A percentile compares a stretch with the other conserved stretches of the same genome.
These are phyloP conservation scores for Dimocarpus longan DNA, from an alignment of 345 rosid species.

Conservation along the genomic window DNA sequence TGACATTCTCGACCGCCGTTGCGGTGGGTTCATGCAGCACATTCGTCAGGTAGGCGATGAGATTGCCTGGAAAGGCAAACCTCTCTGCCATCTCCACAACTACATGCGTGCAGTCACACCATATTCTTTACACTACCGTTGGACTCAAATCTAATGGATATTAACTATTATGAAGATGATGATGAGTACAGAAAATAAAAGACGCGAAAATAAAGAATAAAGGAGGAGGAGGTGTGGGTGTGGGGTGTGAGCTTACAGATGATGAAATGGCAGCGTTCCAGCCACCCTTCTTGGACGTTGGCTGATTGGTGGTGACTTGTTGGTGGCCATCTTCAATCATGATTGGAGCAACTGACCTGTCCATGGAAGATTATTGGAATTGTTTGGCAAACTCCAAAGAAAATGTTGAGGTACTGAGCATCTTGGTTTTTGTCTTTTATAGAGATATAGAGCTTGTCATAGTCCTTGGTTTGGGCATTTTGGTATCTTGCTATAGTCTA, in stretches of 20 bases:
- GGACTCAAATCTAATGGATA: no score
- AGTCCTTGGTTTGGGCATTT: not conserved
- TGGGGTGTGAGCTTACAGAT: slow-evolving; percentile 52
- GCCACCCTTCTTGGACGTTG: slow-evolving; percentile 49
- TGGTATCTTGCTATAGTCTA: not conserved
- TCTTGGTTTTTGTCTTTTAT: not conserved
- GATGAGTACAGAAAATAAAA: not conserved
- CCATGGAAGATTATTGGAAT: slow-evolving; percentile 23
- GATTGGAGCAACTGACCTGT: slow-evolving; percentile 28
- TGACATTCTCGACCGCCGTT: slow-evolving; percentile 68
- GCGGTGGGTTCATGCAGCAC: slow-evolving; percentile 60
- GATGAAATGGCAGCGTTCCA: slow-evolving; percentile 86
- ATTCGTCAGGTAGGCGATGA: slow-evolving; percentile 72
- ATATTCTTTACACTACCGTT: no score
- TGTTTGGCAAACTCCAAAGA: not conserved
- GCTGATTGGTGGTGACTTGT: not conserved
- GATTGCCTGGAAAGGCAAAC: slow-evolving; percentile 80
- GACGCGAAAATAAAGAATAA: no score
- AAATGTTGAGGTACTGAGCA: not conserved
- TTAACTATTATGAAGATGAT: not conserved
- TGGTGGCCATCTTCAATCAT: slow-evolving; percentile 5
- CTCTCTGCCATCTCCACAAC: slow-evolving; percentile 85
- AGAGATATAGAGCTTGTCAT: not conserved
- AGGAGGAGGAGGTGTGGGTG: not conserved
- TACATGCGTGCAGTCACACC: slow-evolving; percentile 18